A percentile compares a stretch with the other conserved stretches of the same genome.
phyloP scores from a whole-genome alignment of 2,329 filamentous ascomycete genomes.

The Calonectria pauciramosa region DNA sequence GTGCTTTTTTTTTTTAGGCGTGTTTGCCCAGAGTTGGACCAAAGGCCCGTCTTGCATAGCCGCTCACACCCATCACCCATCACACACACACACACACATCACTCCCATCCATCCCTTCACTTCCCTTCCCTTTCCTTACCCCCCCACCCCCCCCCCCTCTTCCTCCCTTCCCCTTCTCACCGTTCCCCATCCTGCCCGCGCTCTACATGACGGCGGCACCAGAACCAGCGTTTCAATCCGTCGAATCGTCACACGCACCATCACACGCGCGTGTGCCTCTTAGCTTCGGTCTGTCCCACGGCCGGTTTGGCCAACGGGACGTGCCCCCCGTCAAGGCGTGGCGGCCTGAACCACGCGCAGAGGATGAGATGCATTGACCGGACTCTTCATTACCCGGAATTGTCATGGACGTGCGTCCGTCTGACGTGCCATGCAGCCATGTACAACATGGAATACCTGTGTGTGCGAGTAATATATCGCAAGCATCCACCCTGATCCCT shows the following conservation, averaged over 20 bases:
- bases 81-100: neutral
- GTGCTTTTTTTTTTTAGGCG: neutral
- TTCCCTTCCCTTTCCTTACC: no score
- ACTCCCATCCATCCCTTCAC: neutral
- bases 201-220: neutral
- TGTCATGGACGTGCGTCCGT: neutral
- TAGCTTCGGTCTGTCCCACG: neutral
- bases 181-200: neutral
- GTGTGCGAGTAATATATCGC: neutral
- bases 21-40: neutral
- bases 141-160: neutral
- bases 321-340: neutral
- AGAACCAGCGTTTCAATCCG: slow-evolving; percentile 10
- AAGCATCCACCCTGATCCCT: slow-evolving; percentile 1
- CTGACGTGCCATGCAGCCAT: neutral
- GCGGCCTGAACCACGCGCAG: neutral
- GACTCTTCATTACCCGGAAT: neutral
- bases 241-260: neutral
- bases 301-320: neutral
- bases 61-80: neutral
- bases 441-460: neutral
- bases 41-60: slow-evolving; percentile 8
- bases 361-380: neutral
- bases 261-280: neutral
- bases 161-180: no score